These are phyloP conservation scores for Rosa persica DNA, from an alignment of 306 rosid species.

Conservation along the genomic window DNA sequence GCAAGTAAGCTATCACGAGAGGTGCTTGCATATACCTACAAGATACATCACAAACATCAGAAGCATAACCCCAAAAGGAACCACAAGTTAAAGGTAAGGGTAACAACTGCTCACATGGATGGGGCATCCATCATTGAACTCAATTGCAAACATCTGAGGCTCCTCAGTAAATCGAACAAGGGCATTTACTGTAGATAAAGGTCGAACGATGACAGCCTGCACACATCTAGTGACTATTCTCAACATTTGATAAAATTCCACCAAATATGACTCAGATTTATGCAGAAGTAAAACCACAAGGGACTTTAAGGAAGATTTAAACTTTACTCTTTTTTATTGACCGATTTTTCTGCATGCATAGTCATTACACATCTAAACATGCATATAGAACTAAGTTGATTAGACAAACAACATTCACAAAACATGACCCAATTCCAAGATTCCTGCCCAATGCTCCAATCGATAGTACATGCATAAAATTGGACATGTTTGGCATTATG, in stretches of 20 bases:
- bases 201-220: constrained; percentile 99
- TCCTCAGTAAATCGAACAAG: constrained; percentile 98
- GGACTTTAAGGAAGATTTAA: background rate
- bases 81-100: constrained; percentile 22
- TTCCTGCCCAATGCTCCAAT: background rate
- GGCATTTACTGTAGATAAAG: constrained; percentile 83
- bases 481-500: background rate
- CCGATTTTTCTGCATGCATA: background rate
- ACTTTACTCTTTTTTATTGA: background rate
- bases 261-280: constrained; percentile 4
- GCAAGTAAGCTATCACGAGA: constrained; percentile 97
- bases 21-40: constrained; percentile 96
- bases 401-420: background rate
- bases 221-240: constrained; percentile 76
- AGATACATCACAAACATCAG: constrained; percentile 45
- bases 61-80: constrained; percentile 26
- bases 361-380: background rate
- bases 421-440: background rate
- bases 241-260: constrained; percentile 53
- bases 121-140: constrained; percentile 93
- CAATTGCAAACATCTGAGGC: constrained; percentile 99
- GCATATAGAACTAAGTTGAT: background rate
- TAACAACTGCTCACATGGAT: constrained; percentile 71
- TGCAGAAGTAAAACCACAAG: constrained; percentile 5
- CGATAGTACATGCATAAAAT: background rate